A percentile compares a stretch with the other conserved stretches of the same genome.
Evolutionary conservation across 306 rosid species (phyloP).

Genomic region (Casuarina glauca): DNA sequence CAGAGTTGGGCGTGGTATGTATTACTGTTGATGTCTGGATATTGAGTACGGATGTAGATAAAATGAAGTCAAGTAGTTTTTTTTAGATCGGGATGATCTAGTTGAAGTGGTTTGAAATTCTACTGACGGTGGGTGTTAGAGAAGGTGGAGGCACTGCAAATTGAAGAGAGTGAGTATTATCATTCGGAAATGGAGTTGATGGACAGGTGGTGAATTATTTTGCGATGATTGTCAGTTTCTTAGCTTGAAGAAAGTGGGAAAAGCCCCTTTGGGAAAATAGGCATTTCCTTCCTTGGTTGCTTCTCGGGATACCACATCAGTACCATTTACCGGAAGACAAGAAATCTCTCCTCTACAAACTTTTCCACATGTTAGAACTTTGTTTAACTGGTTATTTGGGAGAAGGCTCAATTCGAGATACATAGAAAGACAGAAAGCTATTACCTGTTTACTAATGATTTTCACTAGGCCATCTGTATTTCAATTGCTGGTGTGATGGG

Average conservation of each 20-base stretch:
- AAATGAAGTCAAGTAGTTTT: background rate
- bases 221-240: background rate
- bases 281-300: background rate
- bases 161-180: background rate
- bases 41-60: background rate
- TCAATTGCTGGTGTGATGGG: background rate
- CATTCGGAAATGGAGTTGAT: background rate
- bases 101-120: background rate
- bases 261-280: background rate
- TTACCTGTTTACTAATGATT: background rate
- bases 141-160: background rate
- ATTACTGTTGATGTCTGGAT: background rate
- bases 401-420: background rate
- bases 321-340: background rate
- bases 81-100: background rate
- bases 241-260: background rate
- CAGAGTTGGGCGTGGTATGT: background rate
- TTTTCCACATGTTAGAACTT: background rate
- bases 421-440: background rate
- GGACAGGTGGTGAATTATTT: background rate
- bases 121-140: background rate
- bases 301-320: background rate
- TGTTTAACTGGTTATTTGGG: background rate
- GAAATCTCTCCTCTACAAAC: background rate
- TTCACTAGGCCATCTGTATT: background rate